These are phyloP conservation scores for Aspergillus aculeatus DNA, from an alignment of 2,329 filamentous ascomycete genomes.

Conservation along the genomic window DNA sequence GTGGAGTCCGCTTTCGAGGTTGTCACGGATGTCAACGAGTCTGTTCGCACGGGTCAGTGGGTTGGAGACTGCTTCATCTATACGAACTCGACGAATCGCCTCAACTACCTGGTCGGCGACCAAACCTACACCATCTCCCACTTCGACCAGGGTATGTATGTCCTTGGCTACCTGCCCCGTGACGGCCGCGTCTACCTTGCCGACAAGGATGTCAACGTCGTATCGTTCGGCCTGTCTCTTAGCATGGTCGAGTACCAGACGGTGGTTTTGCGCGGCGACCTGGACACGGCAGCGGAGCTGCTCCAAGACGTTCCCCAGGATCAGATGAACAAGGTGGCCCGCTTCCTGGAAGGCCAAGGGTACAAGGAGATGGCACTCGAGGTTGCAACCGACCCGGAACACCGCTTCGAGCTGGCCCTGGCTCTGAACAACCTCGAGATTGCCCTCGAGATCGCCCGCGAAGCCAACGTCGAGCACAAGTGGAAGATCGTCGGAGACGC, in stretches of 20 bases:
- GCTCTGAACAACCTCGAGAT: slow-evolving; percentile 79
- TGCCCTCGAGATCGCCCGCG: slow-evolving; percentile 77
- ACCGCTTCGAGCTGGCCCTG: slow-evolving; percentile 92
- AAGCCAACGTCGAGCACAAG: slow-evolving; percentile 89
- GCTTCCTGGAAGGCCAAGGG: slow-evolving; percentile 94
- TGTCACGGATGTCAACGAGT: slow-evolving; percentile 92
- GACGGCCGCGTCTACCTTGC: slow-evolving; percentile 94
- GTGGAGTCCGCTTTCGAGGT: slow-evolving; percentile 96
- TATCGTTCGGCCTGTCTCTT: slow-evolving; percentile 86
- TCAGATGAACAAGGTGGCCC: slow-evolving; percentile 96
- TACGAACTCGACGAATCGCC: slow-evolving; percentile 91
- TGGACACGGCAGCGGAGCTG: slow-evolving; percentile 85
- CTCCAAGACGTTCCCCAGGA: slow-evolving; percentile 81
- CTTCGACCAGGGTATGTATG: slow-evolving; percentile 93
- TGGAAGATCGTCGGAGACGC: slow-evolving; percentile 98
- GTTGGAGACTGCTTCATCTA: slow-evolving; percentile 99
- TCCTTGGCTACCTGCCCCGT: slow-evolving; percentile 90
- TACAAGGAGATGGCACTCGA: slow-evolving; percentile 95
- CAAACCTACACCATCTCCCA: slow-evolving; percentile 97
- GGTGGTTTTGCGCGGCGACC: slow-evolving; percentile 85
- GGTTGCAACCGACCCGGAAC: slow-evolving; percentile 90
- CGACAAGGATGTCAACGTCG: slow-evolving; percentile 91
- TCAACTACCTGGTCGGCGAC: slow-evolving; percentile 97
- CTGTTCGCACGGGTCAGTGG: slow-evolving; percentile 92
- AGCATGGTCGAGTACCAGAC: slow-evolving; percentile 97